Evolutionary conservation across 371 early-diverging fungal genomes (phyloP).

Genomic region (Circinella minor): DNA sequence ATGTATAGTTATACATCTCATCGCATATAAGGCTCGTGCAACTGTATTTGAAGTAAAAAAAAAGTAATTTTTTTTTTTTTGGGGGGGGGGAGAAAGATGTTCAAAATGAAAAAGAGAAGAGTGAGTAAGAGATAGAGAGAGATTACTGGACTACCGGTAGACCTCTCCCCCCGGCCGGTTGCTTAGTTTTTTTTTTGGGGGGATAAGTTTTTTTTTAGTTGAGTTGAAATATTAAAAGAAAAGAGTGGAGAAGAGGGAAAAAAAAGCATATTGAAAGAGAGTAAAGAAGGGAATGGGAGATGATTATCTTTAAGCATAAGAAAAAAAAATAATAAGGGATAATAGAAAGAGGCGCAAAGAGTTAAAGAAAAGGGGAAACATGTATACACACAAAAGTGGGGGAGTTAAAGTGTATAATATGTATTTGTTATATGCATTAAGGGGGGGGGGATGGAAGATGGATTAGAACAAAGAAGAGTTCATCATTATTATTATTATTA

Average conservation of each 20-base stretch:
- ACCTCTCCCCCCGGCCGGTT: background rate
- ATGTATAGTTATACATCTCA: background rate
- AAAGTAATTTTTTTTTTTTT: background rate
- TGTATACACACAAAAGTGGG: background rate
- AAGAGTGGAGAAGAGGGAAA: conserved; percentile 7
- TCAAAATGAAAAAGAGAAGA: too few relatives aligned
- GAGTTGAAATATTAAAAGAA: background rate
- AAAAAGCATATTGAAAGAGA: background rate
- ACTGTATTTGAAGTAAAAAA: background rate
- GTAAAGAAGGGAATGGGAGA: background rate
- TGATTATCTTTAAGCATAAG: conserved; percentile 4
- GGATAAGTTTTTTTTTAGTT: background rate
- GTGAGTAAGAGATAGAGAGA: too few relatives aligned
- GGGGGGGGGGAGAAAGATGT: background rate
- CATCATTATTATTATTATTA: background rate
- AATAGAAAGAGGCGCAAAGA: conserved; percentile 4
- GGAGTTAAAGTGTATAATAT: background rate
- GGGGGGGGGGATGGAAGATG: too few relatives aligned
- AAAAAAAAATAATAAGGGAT: background rate
- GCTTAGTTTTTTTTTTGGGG: conserved; percentile 4
- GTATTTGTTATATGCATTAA: too few relatives aligned
- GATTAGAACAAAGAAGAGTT: too few relatives aligned
- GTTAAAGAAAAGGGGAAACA: background rate
- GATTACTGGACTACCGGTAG: too few relatives aligned
- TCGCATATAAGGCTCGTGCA: conserved; percentile 16